Percentiles rank a stretch among this genome's conserved stretches.
Conservation (phyloP, 2,329 filamentous ascomycete genomes). For the Colletotrichum siamense region DNA sequence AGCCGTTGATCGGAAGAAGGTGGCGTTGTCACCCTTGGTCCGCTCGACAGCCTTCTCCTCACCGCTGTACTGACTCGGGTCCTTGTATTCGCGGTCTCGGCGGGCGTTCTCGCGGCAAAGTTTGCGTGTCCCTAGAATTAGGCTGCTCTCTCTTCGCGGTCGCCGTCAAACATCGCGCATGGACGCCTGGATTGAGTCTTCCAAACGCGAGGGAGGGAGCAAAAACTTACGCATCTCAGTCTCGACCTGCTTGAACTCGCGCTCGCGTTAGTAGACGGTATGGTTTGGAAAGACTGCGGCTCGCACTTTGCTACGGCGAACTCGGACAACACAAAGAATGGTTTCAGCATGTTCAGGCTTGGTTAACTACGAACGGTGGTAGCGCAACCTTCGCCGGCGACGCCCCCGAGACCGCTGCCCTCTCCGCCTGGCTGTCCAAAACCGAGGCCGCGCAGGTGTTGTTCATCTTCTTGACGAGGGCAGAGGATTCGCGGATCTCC, state of each 20-base stretch:
- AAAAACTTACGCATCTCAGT: too few relatives aligned
- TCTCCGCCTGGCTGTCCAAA: too few relatives aligned
- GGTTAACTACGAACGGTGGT: neutral
- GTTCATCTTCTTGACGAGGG: too few relatives aligned
- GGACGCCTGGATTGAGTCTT: too few relatives aligned
- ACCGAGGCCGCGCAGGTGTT: too few relatives aligned
- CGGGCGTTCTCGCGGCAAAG: constrained; percentile 56
- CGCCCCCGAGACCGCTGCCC: too few relatives aligned
- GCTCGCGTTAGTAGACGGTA: constrained; percentile 28
- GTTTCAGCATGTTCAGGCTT: neutral
- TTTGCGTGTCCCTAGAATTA: too few relatives aligned
- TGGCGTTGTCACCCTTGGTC: constrained; percentile 62
- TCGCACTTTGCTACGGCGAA: neutral
- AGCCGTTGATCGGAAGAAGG: constrained; percentile 47
- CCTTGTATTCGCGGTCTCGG: constrained; percentile 53
- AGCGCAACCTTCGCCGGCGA: neutral
- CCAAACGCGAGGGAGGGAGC: too few relatives aligned
- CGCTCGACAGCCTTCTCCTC: constrained; percentile 59
- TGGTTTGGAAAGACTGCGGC: neutral
- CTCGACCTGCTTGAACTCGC: too few relatives aligned
- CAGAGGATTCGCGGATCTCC: too few relatives aligned
- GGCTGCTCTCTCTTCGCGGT: too few relatives aligned
- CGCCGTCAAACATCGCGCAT: too few relatives aligned
- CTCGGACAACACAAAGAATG: neutral
- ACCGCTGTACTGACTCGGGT: constrained; percentile 53